Evolutionary conservation across 2,329 filamentous ascomycete species (phyloP).

Genomic region (Aspergillus pseudoterreus): DNA sequence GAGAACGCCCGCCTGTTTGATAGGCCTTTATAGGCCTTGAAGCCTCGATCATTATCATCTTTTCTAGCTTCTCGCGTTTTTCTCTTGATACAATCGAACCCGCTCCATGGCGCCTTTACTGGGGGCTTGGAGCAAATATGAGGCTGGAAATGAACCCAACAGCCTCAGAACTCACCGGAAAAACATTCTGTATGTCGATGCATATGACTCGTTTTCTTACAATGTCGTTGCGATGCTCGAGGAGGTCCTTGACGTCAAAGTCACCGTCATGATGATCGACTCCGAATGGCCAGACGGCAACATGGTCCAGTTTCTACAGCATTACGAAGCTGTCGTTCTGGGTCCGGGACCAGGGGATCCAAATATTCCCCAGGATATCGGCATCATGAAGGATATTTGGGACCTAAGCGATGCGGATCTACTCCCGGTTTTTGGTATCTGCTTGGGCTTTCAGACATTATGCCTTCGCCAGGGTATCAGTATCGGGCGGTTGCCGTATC

Average conservation of each 20-base stretch:
- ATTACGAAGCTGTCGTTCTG: constrained; percentile 81
- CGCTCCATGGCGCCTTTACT: constrained; percentile 28
- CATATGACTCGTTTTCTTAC: constrained; percentile 95
- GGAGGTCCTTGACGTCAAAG: constrained; percentile 62
- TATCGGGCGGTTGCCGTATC: constrained; percentile 65
- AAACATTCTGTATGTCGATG: constrained; percentile 81
- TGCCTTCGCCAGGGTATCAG: constrained; percentile 64
- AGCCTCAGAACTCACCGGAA: constrained; percentile 10
- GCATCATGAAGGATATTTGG: constrained; percentile 78
- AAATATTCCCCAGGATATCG: constrained; percentile 68
- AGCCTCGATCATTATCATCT: background rate
- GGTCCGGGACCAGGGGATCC: constrained; percentile 89
- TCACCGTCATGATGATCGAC: constrained; percentile 71
- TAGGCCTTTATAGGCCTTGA: no score
- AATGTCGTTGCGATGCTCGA: constrained; percentile 84
- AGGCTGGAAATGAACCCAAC: background rate
- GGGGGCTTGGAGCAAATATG: constrained; percentile 19
- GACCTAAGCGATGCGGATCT: constrained; percentile 54
- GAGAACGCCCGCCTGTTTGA: no score
- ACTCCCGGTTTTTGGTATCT: constrained; percentile 81
- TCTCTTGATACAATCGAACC: background rate
- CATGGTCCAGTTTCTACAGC: constrained; percentile 47
- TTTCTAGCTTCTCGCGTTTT: background rate
- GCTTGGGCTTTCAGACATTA: constrained; percentile 83
- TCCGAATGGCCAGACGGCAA: constrained; percentile 41